Evolutionary conservation across 176 grass and related monocot genomes (phyloP), one percentile per base, ranked within the genome.

Genomic region (Metroxylon sagu): DNA sequence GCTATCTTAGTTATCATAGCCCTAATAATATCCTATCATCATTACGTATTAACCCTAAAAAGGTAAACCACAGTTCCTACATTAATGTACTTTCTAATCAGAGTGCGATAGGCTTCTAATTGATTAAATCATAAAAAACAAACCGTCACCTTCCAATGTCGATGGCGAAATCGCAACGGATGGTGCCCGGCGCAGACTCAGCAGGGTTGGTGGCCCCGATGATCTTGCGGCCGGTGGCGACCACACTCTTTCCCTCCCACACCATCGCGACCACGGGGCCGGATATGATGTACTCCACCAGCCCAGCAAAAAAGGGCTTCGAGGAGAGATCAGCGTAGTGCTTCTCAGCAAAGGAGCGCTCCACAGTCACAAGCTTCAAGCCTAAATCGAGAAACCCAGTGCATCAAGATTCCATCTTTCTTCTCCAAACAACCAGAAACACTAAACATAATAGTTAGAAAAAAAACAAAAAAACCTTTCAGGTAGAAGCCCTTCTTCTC

Each of bases 211-310:
- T 98, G 56, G 93, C 93, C 1, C 93, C 93, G 18, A 98, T 80
- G 59, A 92, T 80, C 86, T 85, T 87, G 76, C 93, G 93, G 29
- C 93, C 93, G 19, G 87, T 92, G 59, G 67, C 12, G 7, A 98
- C 93, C 10, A 98, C 87, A 50, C 65, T 78, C 78, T 92, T 98
- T 39, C 93, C 93, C 67, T 85, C 93, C 93, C 93, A 98, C 52
- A 92, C 93, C 93, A 92, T 98, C 66, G 93, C 93, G 19, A 92
- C 93, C 39, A 92, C 93, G 3, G 93, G 93, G 52, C 93, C 93
- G 12, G 93, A 98, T 76, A 98, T 65, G 75, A 98, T 98, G 82
- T 98, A 92, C 52, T 92, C 93, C 48, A 98, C 93, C 7, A 98
- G 84, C 49, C 87, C 81, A 0, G 17, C 4, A 35, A 98, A 98